Base-by-base conservation (phyloP, 176 grass and related monocot genomes). In the Oryza glumipatula region DNA sequence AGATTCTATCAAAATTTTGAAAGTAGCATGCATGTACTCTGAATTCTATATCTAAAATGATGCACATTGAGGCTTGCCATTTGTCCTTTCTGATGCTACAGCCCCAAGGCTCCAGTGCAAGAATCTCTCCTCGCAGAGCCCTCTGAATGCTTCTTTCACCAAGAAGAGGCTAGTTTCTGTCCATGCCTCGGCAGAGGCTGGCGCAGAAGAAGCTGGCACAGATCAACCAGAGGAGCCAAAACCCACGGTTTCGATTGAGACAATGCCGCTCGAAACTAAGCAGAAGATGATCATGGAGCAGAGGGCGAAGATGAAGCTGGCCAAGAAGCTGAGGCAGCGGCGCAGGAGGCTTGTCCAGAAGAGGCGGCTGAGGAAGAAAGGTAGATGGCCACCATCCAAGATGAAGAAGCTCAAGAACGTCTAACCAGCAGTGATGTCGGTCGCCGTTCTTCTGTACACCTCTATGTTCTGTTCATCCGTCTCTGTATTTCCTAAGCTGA, bases 361-460 rank as follows among this genome's bases (percentile, higher is more conserved):
- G 91, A 90, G 91, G 79, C 60, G 36, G 56, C 74, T 98, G 69
- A 95, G 96, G 89, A 98, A 95, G 89, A 94, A 90, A 74, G 96
- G 96, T 23, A 83, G 91, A 66, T 95, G 96, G 96, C 87, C 93
- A 9, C 87, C 92, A 0, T 91, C 96, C 21, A 95, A 98, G 85
- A 90, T 92, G 96, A 95, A 90, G 93, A 95, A 98, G 82, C 83
- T 89, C 58, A 89, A 92, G 85, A 95, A 91, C 33, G 87, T 94
- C 7, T 90, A 41, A 87, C 13, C 13, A 9, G 11, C 78, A 19
- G 24, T 32, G 11, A 76, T 80, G 14, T 17, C 11, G 6, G 64
- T 48, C 3, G 0, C 17, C 9, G 22, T 43, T 75, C 38, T 80
- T 11, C 16, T 82, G 51, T 73, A 73, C 69, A 82, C 49, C 35